Evolutionary conservation across 179 eudicot genomes (phyloP).

Genomic region (Actinidia polygama): DNA sequence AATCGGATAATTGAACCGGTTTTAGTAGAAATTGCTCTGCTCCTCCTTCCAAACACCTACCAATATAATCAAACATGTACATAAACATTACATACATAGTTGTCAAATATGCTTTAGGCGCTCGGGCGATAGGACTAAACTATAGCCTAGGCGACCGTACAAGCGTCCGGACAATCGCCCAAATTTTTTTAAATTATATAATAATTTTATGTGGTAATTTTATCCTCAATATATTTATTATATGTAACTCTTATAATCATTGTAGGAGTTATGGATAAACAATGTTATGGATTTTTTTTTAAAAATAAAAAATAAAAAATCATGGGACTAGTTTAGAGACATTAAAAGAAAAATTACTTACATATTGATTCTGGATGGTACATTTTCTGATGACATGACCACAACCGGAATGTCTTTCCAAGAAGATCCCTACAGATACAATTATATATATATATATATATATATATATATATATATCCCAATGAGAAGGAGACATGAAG

Average conservation of each 20-base stretch:
- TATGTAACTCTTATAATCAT: no score
- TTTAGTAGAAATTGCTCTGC: slow-evolving; percentile 38
- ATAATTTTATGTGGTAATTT: no score
- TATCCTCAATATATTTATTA: no score
- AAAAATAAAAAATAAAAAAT: no score
- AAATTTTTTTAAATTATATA: no score
- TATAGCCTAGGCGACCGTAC: no score
- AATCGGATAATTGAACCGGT: slow-evolving; percentile 36
- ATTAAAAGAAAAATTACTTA: background rate
- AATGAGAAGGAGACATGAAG: background rate
- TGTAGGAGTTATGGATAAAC: no score
- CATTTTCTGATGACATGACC: slow-evolving; percentile 22
- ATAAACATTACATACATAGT: background rate
- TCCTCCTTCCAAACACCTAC: slow-evolving; percentile 51
- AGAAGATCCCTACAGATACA: slow-evolving; percentile 13
- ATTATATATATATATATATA: background rate
- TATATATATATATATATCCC: background rate
- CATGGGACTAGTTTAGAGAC: background rate
- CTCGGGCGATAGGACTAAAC: no score
- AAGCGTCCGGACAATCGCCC: no score
- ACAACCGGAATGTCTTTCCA: slow-evolving; percentile 23
- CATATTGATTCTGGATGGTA: slow-evolving; percentile 22
- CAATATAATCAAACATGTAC: background rate
- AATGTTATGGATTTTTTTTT: no score
- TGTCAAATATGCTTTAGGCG: no score